phyloP scores from a whole-genome alignment of 371 early-diverging fungal genomes.

The Dinochytrium kinnereticum region DNA sequence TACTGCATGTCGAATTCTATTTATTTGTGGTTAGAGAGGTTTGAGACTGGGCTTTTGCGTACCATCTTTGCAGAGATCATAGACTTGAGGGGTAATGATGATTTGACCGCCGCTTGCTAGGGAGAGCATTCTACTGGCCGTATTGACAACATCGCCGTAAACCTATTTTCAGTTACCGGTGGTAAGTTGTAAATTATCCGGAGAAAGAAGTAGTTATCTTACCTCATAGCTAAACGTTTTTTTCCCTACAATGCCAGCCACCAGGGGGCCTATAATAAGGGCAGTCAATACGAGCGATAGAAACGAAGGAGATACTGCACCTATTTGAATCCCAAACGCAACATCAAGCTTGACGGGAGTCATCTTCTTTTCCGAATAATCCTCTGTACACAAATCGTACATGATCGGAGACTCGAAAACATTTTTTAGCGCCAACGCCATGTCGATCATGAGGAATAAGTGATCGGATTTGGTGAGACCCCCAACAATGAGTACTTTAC shows the following conservation, averaged over 20 bases:
- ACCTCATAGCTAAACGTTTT: conserved; percentile 53
- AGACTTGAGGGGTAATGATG: conserved; percentile 40
- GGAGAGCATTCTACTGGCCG: conserved; percentile 41
- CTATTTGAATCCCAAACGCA: conserved; percentile 44
- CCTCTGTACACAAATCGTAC: conserved; percentile 4
- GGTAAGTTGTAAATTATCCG: too few species aligned
- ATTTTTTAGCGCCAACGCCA: conserved; percentile 38
- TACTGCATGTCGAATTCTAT: conserved; percentile 28
- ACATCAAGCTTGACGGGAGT: conserved; percentile 34
- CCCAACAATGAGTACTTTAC: conserved; percentile 51
- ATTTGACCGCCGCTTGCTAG: conserved; percentile 39
- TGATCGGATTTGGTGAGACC: conserved; percentile 32
- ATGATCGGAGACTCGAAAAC: conserved; percentile 28
- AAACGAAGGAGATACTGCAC: too few species aligned
- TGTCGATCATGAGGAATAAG: conserved; percentile 40
- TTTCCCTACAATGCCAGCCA: conserved; percentile 53
- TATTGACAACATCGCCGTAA: conserved; percentile 54
- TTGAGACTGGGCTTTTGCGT: neutral
- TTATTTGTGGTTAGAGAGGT: neutral
- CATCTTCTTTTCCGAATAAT: neutral
- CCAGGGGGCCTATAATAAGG: conserved; percentile 45
- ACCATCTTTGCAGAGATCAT: conserved; percentile 22
- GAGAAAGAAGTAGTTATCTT: neutral
- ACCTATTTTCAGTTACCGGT: conserved; percentile 24
- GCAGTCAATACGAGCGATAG: too few species aligned